phyloP scores from a whole-genome alignment of 768 basidiomycete genomes.

The Lyophyllum semitale region DNA sequence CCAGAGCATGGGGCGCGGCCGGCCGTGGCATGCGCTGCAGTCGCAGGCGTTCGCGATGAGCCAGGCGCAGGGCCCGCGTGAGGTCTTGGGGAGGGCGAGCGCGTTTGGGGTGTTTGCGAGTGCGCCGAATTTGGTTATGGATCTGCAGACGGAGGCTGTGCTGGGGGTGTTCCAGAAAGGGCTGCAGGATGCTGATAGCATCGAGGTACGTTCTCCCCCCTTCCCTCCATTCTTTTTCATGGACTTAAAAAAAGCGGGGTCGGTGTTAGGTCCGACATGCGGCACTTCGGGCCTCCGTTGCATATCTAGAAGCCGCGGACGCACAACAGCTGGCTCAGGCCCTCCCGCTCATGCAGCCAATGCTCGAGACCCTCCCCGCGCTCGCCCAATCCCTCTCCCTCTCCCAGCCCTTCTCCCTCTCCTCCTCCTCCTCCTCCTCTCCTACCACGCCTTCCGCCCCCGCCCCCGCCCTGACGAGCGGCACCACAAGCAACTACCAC shows the following conservation, averaged over 20 bases:
- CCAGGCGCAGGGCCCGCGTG: conserved; percentile 24
- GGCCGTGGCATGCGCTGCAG: conserved; percentile 84
- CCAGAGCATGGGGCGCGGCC: conserved; percentile 69
- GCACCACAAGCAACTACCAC: conserved; percentile 35
- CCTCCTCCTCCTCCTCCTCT: no score
- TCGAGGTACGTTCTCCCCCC: not conserved
- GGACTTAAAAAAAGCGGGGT: not conserved
- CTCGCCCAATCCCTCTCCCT: conserved; percentile 18
- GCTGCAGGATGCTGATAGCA: conserved; percentile 53
- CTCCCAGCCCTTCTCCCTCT: not conserved
- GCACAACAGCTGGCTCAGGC: conserved; percentile 64
- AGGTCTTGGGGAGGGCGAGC: conserved; percentile 32
- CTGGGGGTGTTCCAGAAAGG: conserved; percentile 67
- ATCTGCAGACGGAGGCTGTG: conserved; percentile 72
- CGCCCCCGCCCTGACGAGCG: no score
- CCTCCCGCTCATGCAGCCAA: not conserved
- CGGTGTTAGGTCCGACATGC: conserved; percentile 82
- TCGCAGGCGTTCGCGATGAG: conserved; percentile 71
- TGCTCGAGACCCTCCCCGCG: not conserved
- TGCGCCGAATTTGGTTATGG: conserved; percentile 69
- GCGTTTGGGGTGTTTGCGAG: not conserved
- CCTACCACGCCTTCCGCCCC: conserved; percentile 3
- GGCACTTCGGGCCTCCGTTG: conserved; percentile 48
- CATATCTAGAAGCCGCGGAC: conserved; percentile 69
- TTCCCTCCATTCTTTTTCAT: not conserved